Percentiles rank a stretch among this genome's conserved stretches.
These are phyloP conservation scores for Sapria himalayana DNA, from an alignment of 345 rosid genomes.

Conservation along the genomic window DNA sequence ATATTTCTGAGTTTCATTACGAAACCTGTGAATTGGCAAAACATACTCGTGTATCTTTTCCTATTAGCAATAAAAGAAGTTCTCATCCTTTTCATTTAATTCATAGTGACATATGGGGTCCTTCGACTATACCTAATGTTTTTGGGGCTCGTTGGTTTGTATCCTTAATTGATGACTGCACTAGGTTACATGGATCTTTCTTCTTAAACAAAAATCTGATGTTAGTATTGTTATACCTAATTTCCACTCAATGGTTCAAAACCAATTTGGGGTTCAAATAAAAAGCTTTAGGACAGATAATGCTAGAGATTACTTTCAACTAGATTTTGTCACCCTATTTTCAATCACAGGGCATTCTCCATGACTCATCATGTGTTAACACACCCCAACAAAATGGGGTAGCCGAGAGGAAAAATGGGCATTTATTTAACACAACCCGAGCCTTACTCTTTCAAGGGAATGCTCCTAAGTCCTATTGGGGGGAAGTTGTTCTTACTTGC, in stretches of 20 bases:
- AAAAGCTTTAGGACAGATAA: not conserved
- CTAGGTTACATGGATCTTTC: not conserved
- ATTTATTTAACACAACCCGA: not conserved
- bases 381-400: slow-evolving; percentile 1
- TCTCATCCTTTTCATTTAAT: not conserved
- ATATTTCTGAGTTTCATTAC: not conserved
- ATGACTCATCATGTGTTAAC: not conserved
- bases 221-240: not conserved
- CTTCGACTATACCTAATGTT: not conserved
- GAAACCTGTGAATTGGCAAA: not conserved
- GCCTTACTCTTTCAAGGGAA: not conserved
- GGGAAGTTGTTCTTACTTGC: not conserved
- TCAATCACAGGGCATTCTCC: not conserved
- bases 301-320: not conserved
- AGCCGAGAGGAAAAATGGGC: not conserved
- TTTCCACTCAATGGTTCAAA: not conserved
- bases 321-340: not conserved
- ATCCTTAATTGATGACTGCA: not conserved
- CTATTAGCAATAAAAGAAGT: not conserved
- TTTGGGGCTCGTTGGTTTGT: not conserved
- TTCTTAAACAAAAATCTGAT: not conserved
- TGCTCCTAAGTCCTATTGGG: not conserved
- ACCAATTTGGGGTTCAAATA: not conserved
- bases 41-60: slow-evolving; percentile 3
- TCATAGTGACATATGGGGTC: too few species aligned